Conservation (phyloP, 163 green algal species). For the Scenedesmus sp. region DNA sequence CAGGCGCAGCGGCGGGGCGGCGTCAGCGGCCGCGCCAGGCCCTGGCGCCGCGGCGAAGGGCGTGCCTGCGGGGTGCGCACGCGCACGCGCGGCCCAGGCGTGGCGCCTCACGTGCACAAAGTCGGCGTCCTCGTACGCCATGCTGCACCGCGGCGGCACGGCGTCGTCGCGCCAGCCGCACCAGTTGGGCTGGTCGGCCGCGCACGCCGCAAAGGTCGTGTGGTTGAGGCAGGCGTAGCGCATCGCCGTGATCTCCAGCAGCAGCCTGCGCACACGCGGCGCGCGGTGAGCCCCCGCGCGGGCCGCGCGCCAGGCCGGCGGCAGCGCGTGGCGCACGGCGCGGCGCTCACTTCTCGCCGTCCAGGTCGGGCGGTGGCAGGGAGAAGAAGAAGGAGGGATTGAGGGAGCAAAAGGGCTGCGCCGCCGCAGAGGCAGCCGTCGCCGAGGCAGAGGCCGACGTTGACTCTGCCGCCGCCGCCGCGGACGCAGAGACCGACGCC, state of each 20-base stretch:
- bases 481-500: background rate
- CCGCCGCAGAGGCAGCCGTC: background rate
- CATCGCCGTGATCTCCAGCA: slow-evolving; percentile 41
- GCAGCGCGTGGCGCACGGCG: background rate
- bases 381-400: slow-evolving; percentile 39
- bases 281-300: background rate
- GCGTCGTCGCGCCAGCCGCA: slow-evolving; percentile 13
- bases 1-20: too few species aligned
- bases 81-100: background rate
- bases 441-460: background rate
- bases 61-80: background rate
- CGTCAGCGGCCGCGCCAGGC: background rate
- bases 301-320: background rate
- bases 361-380: background rate
- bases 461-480: background rate
- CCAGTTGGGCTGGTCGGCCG: slow-evolving; percentile 29
- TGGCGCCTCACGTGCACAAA: slow-evolving; percentile 17
- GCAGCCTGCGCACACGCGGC: slow-evolving; percentile 15
- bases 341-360: slow-evolving; percentile 25
- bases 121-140: slow-evolving; percentile 29
- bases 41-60: background rate
- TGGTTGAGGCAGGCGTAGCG: slow-evolving; percentile 36
- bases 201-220: background rate
- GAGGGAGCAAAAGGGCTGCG: slow-evolving; percentile 8
- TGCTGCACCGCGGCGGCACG: background rate